Conservation (phyloP, 768 basidiomycete species). For the Rhizopogon rudus region DNA sequence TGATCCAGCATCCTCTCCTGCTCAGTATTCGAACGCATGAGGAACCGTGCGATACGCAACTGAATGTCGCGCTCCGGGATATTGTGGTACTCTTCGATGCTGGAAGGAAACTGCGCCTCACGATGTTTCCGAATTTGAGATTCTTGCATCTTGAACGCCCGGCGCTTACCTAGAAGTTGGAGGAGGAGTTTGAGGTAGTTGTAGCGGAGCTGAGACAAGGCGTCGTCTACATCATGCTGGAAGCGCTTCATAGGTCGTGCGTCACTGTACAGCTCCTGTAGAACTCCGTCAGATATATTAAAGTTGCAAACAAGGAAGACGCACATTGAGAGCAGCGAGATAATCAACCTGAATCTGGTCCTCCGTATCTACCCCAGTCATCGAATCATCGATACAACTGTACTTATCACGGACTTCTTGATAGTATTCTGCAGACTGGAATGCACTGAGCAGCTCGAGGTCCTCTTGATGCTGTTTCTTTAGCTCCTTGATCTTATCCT, state of each 20-base stretch:
- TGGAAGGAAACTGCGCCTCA: slow-evolving; percentile 31
- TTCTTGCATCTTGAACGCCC: slow-evolving; percentile 14
- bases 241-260: slow-evolving; percentile 15
- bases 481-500: slow-evolving; percentile 24
- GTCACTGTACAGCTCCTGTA: slow-evolving; percentile 15
- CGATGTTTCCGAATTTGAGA: slow-evolving; percentile 15
- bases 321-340: slow-evolving; percentile 17
- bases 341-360: slow-evolving; percentile 23
- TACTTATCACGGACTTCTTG: slow-evolving; percentile 30
- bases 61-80: slow-evolving; percentile 37
- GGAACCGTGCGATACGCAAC: slow-evolving; percentile 46
- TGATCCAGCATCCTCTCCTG: slow-evolving; percentile 45
- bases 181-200: slow-evolving; percentile 22
- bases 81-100: slow-evolving; percentile 21
- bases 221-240: slow-evolving; percentile 23
- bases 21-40: slow-evolving; percentile 21
- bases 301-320: not conserved
- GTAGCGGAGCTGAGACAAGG: slow-evolving; percentile 24
- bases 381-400: slow-evolving; percentile 17
- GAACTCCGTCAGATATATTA: not conserved
- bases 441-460: slow-evolving; percentile 23
- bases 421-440: slow-evolving; percentile 25
- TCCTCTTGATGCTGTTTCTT: slow-evolving; percentile 25
- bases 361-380: slow-evolving; percentile 21
- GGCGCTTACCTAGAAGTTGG: slow-evolving; percentile 12